Base-by-base conservation (phyloP, 1,284 basidiomycete species). In the Cystobasidiaceae sp. region DNA sequence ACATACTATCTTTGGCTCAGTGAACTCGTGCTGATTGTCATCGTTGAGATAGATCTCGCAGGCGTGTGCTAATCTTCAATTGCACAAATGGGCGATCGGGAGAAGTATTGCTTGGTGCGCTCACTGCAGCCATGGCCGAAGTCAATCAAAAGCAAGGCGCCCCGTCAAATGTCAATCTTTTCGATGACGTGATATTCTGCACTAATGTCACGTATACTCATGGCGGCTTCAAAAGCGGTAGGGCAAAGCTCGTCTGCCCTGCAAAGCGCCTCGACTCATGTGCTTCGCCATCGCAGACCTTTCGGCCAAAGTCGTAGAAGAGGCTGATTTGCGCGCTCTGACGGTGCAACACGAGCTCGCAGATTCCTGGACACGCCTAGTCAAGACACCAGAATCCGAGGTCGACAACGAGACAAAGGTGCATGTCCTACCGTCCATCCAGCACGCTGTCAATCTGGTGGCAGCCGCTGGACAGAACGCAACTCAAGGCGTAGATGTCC, bases 201-300 rank as follows among this genome's bases (percentile, higher is more conserved):
- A 88, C 93, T 27, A 99, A 98, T 76, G 87, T 93, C 45, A 98
- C 96, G 0, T 98, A 93, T 74, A 82, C 84, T 0, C 85, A 89
- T 71, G 94, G 96, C 0, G 81, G 82, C 39, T 97, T 86, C 77
- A 96, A 94, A 78, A 88, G 90, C 63, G 92, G 92, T 90, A 28
- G 5, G 13, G 5, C 15, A 11, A 0, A 33, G 11, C 8, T 17
- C n/a, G 17, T 32, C 30, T 64, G 52, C 62, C 50, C 25, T 30
- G 52, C 55, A 64, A 49, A 61, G 28, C 39, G 69, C 67, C 13
- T 66, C 21, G 44, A 21, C 60, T 46, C 5, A n/a, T n/a, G n/a
- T n/a, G n/a, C n/a, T n/a, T n/a, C n/a, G n/a, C n/a, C n/a, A n/a
- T 13, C 19, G 19, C 67, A 92, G 90, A 93, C 75, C 79, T 94